Conservation (phyloP, 257 asterid genomes). For the Fraxinus cuspidata region DNA sequence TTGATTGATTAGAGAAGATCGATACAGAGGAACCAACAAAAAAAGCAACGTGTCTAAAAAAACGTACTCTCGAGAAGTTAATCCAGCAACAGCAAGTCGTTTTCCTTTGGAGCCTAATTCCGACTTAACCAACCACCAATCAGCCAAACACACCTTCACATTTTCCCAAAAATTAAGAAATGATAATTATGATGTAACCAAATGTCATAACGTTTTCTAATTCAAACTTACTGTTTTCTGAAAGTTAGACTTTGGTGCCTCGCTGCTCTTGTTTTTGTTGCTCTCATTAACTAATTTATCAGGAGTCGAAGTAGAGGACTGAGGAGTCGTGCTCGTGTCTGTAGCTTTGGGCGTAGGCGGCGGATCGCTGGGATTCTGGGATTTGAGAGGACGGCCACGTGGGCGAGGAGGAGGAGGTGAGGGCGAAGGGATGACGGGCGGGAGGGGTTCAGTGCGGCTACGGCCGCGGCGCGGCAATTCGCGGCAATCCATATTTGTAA, state of each 20-base stretch:
- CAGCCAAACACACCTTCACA: conserved; percentile 54
- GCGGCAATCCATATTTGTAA: not conserved
- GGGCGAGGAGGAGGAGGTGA: not conserved
- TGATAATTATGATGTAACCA: not conserved
- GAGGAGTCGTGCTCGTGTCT: conserved; percentile 1
- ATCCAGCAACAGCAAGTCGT: conserved; percentile 63
- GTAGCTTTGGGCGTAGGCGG: not conserved
- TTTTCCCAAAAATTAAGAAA: not conserved
- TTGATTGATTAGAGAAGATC: not conserved
- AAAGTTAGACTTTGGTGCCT: conserved; percentile 39
- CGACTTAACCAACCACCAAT: conserved; percentile 77
- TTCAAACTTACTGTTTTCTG: conserved; percentile 46
- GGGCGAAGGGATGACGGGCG: not conserved
- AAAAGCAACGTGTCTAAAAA: not conserved
- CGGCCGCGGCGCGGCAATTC: not conserved
- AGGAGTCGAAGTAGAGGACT: conserved; percentile 36
- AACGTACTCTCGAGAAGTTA: conserved; percentile 47
- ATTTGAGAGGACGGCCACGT: not conserved
- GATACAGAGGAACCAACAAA: not conserved
- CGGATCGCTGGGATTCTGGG: not conserved
- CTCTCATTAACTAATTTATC: not conserved
- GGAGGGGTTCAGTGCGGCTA: not conserved
- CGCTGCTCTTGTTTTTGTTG: conserved; percentile 1
- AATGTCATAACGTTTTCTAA: not conserved
- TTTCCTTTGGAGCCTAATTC: conserved; percentile 43